A percentile compares a stretch with the other conserved stretches of the same genome.
phyloP scores from a whole-genome alignment of 768 basidiomycete species.

The Leccinum uliginosum region DNA sequence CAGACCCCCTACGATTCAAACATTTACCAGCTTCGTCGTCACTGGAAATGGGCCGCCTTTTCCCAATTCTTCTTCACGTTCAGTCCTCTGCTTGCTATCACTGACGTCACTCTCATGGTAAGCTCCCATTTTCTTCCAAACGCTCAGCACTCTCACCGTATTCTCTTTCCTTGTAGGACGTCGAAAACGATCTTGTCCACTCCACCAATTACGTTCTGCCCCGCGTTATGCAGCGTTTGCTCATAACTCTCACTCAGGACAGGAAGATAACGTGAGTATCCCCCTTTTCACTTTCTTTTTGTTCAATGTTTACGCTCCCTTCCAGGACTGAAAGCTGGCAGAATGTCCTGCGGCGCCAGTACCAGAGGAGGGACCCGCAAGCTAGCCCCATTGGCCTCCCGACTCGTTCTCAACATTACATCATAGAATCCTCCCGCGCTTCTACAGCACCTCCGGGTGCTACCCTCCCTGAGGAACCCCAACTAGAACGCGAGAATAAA shows the following conservation, averaged over 20 bases:
- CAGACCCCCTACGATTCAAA: constrained; percentile 33
- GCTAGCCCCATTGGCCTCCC: constrained; percentile 68
- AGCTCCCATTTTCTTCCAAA: constrained; percentile 19
- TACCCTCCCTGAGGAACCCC: constrained; percentile 4
- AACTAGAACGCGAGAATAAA: constrained; percentile 12
- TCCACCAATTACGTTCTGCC: constrained; percentile 59
- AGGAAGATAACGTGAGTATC: constrained; percentile 67
- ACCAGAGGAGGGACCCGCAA: constrained; percentile 64
- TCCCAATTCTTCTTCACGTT: constrained; percentile 89
- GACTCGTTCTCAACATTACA: constrained; percentile 20
- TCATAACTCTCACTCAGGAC: constrained; percentile 75
- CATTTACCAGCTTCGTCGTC: constrained; percentile 56
- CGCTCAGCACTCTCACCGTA: constrained; percentile 1
- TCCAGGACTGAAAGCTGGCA: constrained; percentile 75
- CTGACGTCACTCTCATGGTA: constrained; percentile 66
- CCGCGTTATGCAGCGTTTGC: constrained; percentile 69
- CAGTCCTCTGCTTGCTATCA: constrained; percentile 63
- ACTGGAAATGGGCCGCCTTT: constrained; percentile 94
- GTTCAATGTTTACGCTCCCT: constrained; percentile 13
- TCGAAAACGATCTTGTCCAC: constrained; percentile 71
- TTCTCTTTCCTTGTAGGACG: constrained; percentile 45
- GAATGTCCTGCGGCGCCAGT: constrained; percentile 70
- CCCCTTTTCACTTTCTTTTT: constrained; percentile 17
- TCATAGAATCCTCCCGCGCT: constrained; percentile 28
- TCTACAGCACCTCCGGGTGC: constrained; percentile 21